A percentile compares a stretch with the other conserved stretches of the same genome.
Conservation (phyloP, 2,329 filamentous ascomycete species). For the Westerdykella ornata region DNA sequence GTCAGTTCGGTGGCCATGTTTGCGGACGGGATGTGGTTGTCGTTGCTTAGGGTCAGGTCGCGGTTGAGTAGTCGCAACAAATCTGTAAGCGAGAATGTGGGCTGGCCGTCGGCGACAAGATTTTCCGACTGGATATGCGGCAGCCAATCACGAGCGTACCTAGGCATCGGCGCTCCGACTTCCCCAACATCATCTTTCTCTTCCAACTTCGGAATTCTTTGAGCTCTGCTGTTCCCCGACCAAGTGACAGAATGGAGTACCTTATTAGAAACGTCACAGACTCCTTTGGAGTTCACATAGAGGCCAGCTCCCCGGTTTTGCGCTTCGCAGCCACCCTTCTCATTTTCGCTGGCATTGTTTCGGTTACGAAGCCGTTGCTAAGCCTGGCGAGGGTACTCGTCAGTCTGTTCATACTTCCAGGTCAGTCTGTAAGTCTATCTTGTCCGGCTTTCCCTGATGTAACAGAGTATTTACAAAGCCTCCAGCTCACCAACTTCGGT, state of each 20-base stretch:
- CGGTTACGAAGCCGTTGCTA: constrained; percentile 34
- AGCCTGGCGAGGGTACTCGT: constrained; percentile 44
- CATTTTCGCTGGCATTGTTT: constrained; percentile 25
- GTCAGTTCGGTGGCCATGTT: constrained; percentile 43
- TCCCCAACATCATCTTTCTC: background rate
- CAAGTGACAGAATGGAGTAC: constrained; percentile 9
- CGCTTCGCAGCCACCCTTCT: constrained; percentile 17
- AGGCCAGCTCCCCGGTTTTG: constrained; percentile 23
- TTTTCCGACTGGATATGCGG: background rate
- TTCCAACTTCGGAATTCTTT: background rate
- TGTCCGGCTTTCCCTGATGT: background rate
- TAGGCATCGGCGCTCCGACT: background rate
- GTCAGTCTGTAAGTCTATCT: constrained; percentile 38
- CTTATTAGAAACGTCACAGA: constrained; percentile 19
- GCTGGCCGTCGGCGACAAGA: constrained; percentile 12
- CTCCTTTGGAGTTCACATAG: constrained; percentile 28
- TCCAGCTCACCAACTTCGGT: constrained; percentile 79
- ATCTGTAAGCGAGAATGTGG: constrained; percentile 4
- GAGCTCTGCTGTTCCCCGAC: background rate
- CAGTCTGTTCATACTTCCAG: constrained; percentile 46
- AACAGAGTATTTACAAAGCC: constrained; percentile 2
- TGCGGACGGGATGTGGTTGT: constrained; percentile 34
- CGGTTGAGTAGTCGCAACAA: constrained; percentile 8
- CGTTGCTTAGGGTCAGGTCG: constrained; percentile 22
- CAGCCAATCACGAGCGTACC: background rate